Base-by-base conservation (phyloP, 2,329 filamentous ascomycete genomes). In the Fusarium clavum region DNA sequence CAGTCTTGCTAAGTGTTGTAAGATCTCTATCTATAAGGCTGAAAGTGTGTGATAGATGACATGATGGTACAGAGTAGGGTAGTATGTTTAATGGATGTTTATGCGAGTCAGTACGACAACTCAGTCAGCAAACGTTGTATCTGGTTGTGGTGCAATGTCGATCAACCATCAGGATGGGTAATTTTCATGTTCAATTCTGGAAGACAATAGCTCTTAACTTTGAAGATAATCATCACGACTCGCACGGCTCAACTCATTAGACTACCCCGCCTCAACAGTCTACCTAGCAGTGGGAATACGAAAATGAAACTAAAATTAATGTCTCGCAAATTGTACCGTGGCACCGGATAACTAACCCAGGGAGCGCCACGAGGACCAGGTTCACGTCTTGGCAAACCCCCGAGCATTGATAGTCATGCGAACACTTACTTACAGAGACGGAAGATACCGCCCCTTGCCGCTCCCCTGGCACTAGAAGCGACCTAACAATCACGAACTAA, bases 201-300 rank as follows among this genome's bases (percentile, higher is more conserved):
- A 27, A 12, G 24, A 25, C 13, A 52, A 22, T 18, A n/a, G 13
- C 24, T 18, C 25, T 63, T 18, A n/a, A 38, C 14, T 48, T 45
- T n/a, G 18, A 38, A 29, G 30, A 18, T 46, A n/a, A n/a, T n/a
- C 34, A 12, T 40, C 24, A 25, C 63, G 11, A 38, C 32, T 57
- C 16, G 18, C 14, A 43, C n/a, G 49, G 29, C 41, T 49, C 43
- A 53, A 44, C 18, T n/a, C 34, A 38, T 38, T n/a, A 38, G 34
- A 38, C 34, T 49, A 66, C 61, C 55, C 61, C 55, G 55, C 63
- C 55, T 61, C 48, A 65, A 66, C 54, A 65, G 24, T 27, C 7
- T 13, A 25, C n/a, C 20, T 27, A 34, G 29, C 7, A 25, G 24
- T n/a, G 18, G 18, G 16, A 29, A 20, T 43, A 29, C 38, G 27